Evolutionary conservation across 1,284 basidiomycete genomes (phyloP).

Genomic region (Mycena citricolor): DNA sequence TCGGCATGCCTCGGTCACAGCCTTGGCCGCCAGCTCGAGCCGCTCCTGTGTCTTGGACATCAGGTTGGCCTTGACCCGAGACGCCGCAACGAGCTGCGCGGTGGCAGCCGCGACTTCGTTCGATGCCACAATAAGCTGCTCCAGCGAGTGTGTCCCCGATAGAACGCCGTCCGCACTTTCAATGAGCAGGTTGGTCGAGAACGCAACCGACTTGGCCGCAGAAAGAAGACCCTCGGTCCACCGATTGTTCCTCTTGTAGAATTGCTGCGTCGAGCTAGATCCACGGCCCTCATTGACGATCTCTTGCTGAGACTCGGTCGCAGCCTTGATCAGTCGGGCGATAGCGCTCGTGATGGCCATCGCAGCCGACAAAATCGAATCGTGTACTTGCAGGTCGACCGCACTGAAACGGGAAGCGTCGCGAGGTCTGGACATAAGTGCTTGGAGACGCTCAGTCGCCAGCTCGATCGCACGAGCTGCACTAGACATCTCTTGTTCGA

Average conservation of each 20-base stretch:
- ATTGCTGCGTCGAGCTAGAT: constrained; percentile 88
- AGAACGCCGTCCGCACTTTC: constrained; percentile 98
- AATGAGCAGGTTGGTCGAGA: constrained; percentile 95
- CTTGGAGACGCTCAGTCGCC: constrained; percentile 87
- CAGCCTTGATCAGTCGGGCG: constrained; percentile 91
- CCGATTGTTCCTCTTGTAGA: constrained; percentile 99
- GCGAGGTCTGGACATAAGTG: constrained; percentile 87
- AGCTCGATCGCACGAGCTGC: constrained; percentile 93
- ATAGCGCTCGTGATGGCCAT: constrained; percentile 96
- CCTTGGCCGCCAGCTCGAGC: constrained; percentile 94
- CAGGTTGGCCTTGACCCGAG: constrained; percentile 95
- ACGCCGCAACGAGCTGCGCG: constrained; percentile 97
- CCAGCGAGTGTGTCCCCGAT: constrained; percentile 93
- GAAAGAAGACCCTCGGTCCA: constrained; percentile 99
- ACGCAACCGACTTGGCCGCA: constrained; percentile 96
- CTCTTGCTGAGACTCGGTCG: constrained; percentile 97
- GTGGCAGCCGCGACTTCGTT: constrained; percentile 98
- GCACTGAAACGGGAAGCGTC: constrained; percentile 84
- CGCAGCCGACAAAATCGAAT: constrained; percentile 92
- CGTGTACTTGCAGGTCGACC: constrained; percentile 95
- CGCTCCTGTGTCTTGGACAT: constrained; percentile 99
- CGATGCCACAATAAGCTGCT: constrained; percentile 98
- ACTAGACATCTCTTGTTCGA: constrained; percentile 94
- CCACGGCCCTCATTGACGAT: constrained; percentile 96
- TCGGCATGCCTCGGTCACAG: constrained; percentile 98